A percentile compares a stretch with the other conserved stretches of the same genome.
These are phyloP conservation scores for Cladophialophora immunda DNA, from an alignment of 2,329 filamentous ascomycete genomes.

Conservation along the genomic window DNA sequence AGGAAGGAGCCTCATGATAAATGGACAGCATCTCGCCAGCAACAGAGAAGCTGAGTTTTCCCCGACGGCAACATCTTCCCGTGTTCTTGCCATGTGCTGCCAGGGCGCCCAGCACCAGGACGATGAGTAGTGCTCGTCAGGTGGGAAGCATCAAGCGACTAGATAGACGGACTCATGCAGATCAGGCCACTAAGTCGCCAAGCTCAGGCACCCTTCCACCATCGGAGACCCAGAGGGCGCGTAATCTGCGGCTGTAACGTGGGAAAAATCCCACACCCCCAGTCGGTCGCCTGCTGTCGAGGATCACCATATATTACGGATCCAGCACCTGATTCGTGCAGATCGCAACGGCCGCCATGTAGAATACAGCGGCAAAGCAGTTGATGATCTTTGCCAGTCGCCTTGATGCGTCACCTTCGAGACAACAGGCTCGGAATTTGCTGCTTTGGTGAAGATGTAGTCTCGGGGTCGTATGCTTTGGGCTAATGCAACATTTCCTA, in stretches of 20 bases:
- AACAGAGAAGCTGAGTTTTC: not conserved
- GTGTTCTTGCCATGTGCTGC: not conserved
- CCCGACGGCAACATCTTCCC: not conserved
- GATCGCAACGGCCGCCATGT: not conserved
- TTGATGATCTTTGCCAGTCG: not conserved
- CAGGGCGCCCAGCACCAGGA: not conserved
- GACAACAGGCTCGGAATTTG: no score
- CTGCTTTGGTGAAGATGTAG: not conserved
- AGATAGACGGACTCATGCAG: constrained; percentile 6
- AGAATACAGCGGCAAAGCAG: not conserved
- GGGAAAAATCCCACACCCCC: constrained; percentile 4
- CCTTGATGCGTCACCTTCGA: not conserved
- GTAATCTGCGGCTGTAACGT: constrained; percentile 1
- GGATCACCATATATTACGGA: constrained; percentile 2
- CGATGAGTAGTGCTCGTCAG: constrained; percentile 2
- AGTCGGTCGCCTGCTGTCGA: not conserved
- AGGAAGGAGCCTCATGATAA: constrained; percentile 5
- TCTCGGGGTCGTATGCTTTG: not conserved
- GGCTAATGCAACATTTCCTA: not conserved
- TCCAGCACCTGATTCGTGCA: not conserved
- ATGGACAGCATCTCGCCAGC: not conserved
- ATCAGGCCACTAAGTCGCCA: constrained; percentile 16
- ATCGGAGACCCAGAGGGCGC: not conserved
- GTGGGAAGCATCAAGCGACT: constrained; percentile 1
- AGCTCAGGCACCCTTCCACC: not conserved